These are phyloP conservation scores for Cyberlindnera petersonii DNA, from an alignment of 805 yeast genomes.

Conservation along the genomic window DNA sequence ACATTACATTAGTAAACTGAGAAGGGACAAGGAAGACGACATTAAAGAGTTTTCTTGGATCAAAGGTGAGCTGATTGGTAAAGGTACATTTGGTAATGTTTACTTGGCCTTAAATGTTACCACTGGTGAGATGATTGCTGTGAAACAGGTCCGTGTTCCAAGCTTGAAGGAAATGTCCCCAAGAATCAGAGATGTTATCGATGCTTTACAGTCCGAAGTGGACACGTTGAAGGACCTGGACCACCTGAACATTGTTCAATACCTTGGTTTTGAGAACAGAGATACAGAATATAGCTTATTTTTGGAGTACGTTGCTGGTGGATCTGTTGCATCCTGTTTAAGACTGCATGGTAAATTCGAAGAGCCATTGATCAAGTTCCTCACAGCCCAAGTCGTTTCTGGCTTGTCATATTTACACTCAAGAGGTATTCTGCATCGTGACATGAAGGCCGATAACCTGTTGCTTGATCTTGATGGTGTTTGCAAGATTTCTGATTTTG, in stretches of 20 bases:
- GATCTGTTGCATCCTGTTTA: conserved; percentile 85
- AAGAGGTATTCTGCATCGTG: conserved; percentile 86
- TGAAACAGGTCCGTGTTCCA: conserved; percentile 83
- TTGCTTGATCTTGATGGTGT: conserved; percentile 87
- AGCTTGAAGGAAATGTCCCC: conserved; percentile 34
- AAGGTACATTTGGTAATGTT: conserved; percentile 95
- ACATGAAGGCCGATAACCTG: conserved; percentile 90
- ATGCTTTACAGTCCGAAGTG: conserved; percentile 85
- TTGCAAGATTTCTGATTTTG: conserved; percentile 94
- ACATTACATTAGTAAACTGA: conserved; percentile 57
- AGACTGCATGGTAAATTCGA: conserved; percentile 82
- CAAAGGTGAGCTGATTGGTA: conserved; percentile 93
- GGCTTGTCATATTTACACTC: conserved; percentile 89
- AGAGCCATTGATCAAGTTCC: conserved; percentile 64
- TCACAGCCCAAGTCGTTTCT: conserved; percentile 74
- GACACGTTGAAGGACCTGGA: conserved; percentile 91
- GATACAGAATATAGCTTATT: conserved; percentile 78
- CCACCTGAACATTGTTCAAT: conserved; percentile 92
- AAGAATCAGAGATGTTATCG: conserved; percentile 58
- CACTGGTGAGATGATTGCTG: conserved; percentile 98
- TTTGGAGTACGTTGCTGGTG: conserved; percentile 96
- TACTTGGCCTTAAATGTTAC: conserved; percentile 89
- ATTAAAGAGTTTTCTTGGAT: conserved; percentile 94
- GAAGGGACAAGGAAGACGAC: conserved; percentile 56
- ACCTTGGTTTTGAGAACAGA: conserved; percentile 83